Evolutionary conservation across 169 alveolate genomes (phyloP), one percentile per base, ranked within the genome.

Genomic region (Cryptosporidium andersoni): DNA sequence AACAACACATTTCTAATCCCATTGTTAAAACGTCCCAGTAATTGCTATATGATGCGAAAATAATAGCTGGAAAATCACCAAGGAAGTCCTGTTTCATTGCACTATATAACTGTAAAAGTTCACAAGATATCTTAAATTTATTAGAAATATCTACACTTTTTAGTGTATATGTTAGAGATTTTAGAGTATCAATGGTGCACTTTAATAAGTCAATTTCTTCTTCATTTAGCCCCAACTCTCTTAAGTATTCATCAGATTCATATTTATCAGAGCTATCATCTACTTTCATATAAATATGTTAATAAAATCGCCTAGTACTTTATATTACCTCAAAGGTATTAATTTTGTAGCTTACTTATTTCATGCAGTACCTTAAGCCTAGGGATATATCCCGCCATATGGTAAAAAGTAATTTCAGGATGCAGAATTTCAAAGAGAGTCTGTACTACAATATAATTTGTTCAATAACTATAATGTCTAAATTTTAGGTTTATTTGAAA

Each of bases 61-160:
- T 7, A 16, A 36, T 40, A 3, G 16, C n/a, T 25, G 85, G 85
- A 16, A 74, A 74, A 49, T 74, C 85, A 2, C 68, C 68, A 12
- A 74, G 40, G 3, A 74, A 42, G 40, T 74, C 85, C 34, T 74
- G 85, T 47, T 51, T 55, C 3, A 74, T 74, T n/a, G 85, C 85
- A 25, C 56, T 49, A 74, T 47, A 12, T n/a, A 74, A 51, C 60
- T 58, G 39, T 9, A 74, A 39, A 7, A 74, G 51, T 14, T 74
- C 85, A 45, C 60, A 58, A 43, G 74, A 74, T 2, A 11, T 5
- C 25, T 55, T 74, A 2, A 58, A 7, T 51, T 58, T 74, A n/a
- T 12, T 6, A 8, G 40, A 16, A 5, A 42, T 16, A 45, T 52
- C 58, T 6, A 60, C 66, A 1, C 45, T 68, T 34, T 58, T 55